Conservation (phyloP, 106 monocot species). For the Iris macrosiphon region DNA sequence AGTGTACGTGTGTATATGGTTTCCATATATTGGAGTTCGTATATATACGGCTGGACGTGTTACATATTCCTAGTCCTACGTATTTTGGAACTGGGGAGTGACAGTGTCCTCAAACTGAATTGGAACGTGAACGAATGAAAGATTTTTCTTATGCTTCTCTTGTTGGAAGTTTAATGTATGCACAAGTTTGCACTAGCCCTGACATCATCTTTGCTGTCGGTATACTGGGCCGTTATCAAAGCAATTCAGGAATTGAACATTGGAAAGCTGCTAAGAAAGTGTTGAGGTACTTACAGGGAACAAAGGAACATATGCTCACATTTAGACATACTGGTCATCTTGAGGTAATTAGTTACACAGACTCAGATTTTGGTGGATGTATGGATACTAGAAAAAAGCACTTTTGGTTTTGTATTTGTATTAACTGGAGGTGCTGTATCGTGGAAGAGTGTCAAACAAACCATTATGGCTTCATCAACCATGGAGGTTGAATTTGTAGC, state of each 20-base stretch:
- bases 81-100: too few species aligned
- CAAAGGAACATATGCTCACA: slow-evolving; percentile 1
- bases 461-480: neutral
- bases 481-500: slow-evolving; percentile 7
- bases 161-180: slow-evolving; percentile 2
- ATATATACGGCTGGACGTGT: too few species aligned
- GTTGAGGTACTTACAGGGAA: slow-evolving; percentile 9
- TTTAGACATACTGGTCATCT: neutral
- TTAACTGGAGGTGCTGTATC: slow-evolving; percentile 2
- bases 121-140: neutral
- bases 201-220: neutral
- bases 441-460: slow-evolving; percentile 3
- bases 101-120: neutral
- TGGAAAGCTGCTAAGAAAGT: slow-evolving; percentile 5
- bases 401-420: neutral
- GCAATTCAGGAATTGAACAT: slow-evolving; percentile 1
- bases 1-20: too few species aligned
- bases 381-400: neutral
- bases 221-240: slow-evolving; percentile 3
- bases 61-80: too few species aligned
- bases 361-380: slow-evolving; percentile 5
- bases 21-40: too few species aligned
- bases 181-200: neutral
- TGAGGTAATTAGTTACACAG: neutral
- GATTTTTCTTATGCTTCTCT: neutral